These are phyloP conservation scores for Microbotryomycetes sp. DNA, from an alignment of 1,284 basidiomycete genomes.

Conservation along the genomic window DNA sequence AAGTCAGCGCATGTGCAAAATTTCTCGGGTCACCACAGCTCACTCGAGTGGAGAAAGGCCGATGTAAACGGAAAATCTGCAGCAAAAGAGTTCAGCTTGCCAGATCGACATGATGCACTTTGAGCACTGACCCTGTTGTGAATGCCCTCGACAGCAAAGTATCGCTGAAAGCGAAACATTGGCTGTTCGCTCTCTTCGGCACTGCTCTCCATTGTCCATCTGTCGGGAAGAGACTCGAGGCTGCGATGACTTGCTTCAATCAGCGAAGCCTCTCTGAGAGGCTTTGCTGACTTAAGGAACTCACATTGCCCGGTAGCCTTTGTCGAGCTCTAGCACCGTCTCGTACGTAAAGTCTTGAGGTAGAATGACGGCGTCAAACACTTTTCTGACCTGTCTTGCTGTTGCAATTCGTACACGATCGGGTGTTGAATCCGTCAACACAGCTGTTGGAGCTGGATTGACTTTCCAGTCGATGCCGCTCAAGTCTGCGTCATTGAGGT, in stretches of 20 bases:
- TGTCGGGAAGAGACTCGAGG: conserved; percentile 29
- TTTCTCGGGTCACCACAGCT: neutral
- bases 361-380: conserved; percentile 28
- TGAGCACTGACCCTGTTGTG: conserved; percentile 22
- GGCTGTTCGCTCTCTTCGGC: conserved; percentile 25
- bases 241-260: neutral
- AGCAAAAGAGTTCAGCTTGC: neutral
- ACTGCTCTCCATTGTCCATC: conserved; percentile 26
- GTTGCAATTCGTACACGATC: conserved; percentile 30
- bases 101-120: too few relatives aligned
- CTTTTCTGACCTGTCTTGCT: conserved; percentile 30
- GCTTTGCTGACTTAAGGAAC: conserved; percentile 2
- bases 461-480: conserved; percentile 17
- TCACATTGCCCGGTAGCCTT: conserved; percentile 16
- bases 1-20: neutral
- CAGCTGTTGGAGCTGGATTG: conserved; percentile 17
- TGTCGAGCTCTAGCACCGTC: conserved; percentile 29
- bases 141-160: conserved; percentile 32
- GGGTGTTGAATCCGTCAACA: conserved; percentile 32
- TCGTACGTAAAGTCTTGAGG: conserved; percentile 16
- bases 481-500: conserved; percentile 31
- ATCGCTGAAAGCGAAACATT: conserved; percentile 32
- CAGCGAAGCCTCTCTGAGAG: neutral
- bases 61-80: conserved; percentile 31
- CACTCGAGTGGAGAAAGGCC: conserved; percentile 8